Evolutionary conservation across 495 filamentous ascomycete species (phyloP), one percentile per base, ranked within the genome.

Genomic region (Neurospora sp.): DNA sequence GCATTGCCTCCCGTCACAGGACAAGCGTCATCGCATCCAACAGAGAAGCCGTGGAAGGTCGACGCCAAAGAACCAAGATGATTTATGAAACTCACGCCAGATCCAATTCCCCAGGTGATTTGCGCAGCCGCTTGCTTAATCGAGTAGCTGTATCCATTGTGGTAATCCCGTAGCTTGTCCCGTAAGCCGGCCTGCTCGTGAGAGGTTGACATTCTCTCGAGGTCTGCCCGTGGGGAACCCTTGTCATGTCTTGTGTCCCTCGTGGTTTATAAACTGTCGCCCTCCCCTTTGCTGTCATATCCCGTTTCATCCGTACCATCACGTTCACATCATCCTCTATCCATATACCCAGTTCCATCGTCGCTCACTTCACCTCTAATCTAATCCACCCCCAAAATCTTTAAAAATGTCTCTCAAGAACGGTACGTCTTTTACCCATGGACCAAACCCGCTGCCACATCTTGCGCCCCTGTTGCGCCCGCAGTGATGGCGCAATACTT

Each of bases 401-500:
- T 69, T 38, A 82, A 90, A 74, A 73, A 96, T 96, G 93, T 89
- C 92, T 89, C 88, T 96, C 83, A 92, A 92, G 84, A 90, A 91
- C 84, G 88, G 93, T 93, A 88, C 59, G 82, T 70, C 71, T 27
- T 3, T 40, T 27, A 59, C 20, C 20, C 10, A 22, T 27, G 22
- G 4, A 59, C 20, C 4, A 7, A 59, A 59, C 45, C 10, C 20
- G 35, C 59, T 40, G 40, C 27, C 68, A 70, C 42, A 37, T 20
- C 44, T 72, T 14, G 8, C n/a, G 39, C 70, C 27, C 40, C 22
- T 16, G 14, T 18, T 72, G 47, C 14, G 31, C 69, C 22, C 37
- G 31, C 35, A 2, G 8, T 22, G 31, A 12, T 35, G 71, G 47
- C 47, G 20, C 20, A 59, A 59, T 27, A 22, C 10, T 7, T 27